Base-by-base conservation (phyloP, 1,284 basidiomycete genomes). In the Vanrija sp. region DNA sequence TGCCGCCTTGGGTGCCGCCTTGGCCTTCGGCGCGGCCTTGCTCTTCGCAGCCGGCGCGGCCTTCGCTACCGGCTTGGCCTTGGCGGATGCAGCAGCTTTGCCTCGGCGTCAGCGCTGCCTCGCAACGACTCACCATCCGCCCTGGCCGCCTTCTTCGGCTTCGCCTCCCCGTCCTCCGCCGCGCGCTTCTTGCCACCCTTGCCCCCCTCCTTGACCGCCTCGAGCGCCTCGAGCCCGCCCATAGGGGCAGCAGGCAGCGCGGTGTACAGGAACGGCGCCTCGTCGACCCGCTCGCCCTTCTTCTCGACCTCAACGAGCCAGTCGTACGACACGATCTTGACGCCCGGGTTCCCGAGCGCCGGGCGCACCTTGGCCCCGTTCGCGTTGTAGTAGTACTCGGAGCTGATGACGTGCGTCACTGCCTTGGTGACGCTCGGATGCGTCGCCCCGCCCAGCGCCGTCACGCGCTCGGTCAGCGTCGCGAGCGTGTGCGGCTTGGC, bases 261-360 rank as follows among this genome's bases (percentile, higher is more conserved):
- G 22, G 24, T 43, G 19, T 45, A 42, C n/a, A 31, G 22, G 27
- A 45, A 59, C 36, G 36, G 16, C 16, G 15, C 39, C 48, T 55
- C 53, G 12, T 41, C 27, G 38, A 50, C 51, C 20, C 19, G 27
- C 16, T 36, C 31, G 18, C 36, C 39, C 12, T 39, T 37, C 20
- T 41, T 42, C 41, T 59, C 53, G 41, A 51, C 53, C 16, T 49
- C 51, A 20, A 47, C 51, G 15, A 59, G 44, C 57, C 57, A 59
- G 20, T 52, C 53, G 18, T 41, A 8, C 10, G 47, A 53, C 9
- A 49, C 41, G 31, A 59, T 47, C 15, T 27, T 43, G 6, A 47
- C 51, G 22, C 37, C 15, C 8, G 15, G 9, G 15, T 19, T 14
- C 9, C n/a, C 35, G 31, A 43, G 19, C 15, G 31, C 39, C 16